Evolutionary conservation across 352 stramenopile species (phyloP), one percentile per base, ranked within the genome.

Genomic region (Achlya hypogyna): DNA sequence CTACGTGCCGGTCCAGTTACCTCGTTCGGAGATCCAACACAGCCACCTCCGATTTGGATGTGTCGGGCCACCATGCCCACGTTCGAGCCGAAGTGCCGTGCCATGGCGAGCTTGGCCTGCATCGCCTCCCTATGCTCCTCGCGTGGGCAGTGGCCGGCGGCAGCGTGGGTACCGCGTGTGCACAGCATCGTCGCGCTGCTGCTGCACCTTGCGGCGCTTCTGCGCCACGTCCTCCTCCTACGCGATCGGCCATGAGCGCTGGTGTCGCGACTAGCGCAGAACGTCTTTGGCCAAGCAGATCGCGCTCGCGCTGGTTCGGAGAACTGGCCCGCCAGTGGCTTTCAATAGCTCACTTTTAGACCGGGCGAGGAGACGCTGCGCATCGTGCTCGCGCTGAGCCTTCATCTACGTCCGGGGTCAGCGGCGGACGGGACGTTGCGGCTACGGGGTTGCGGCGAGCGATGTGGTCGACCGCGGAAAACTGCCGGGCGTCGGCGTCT

Each of bases 51-150:
- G 28, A 64, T 64, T n/a, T 64, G 54, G 52, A 64, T 51, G 27
- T 64, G 54, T 9, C 54, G 32, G 4, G 54, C 54, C 12, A 64
- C 54, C 54, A 64, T 64, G 35, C 54, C 54, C 10, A 64, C 54
- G 35, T 38, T 64, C 22, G 20, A 10, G 22, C 32, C 20, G 18
- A 64, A 64, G 40, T 64, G 45, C 23, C 27, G 35, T 12, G 54
- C 54, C 6, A 20, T 6, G 10, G 35, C 35, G 4, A 38, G 14
- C 12, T 47, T 45, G 20, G 32, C 34, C 31, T 64, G 22, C 16
- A 53, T 8, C 20, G 20, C 28, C 8, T 64, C 9, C 34, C 54
- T 64, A 52, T 23, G 34, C 9, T 5, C 51, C 25, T 22, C 27
- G 12, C 5, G 14, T 25, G 6, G 16, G 9, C 6, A 35, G 8